These are phyloP conservation scores for Jaenimonas drosophilae DNA, from an alignment of 208 protist genomes.

Conservation along the genomic window DNA sequence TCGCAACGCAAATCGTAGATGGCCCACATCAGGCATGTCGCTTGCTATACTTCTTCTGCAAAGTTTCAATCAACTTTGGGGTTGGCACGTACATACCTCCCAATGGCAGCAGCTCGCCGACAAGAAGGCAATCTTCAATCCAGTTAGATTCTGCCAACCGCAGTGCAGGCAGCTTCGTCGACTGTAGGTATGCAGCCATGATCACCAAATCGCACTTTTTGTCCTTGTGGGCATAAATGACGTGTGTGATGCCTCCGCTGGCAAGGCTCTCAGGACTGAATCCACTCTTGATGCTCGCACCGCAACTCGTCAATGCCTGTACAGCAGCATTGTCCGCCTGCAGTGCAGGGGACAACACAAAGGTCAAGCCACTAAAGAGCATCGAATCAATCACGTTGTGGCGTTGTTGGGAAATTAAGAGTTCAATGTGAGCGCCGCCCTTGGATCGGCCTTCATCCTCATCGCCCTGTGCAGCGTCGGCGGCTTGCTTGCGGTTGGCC, in stretches of 20 bases:
- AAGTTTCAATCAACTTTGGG: conserved; percentile 66
- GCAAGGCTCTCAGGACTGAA: conserved; percentile 26
- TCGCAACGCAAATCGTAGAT: too few relatives aligned
- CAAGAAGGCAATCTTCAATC: conserved; percentile 78
- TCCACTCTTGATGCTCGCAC: conserved; percentile 29
- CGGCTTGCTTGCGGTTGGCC: conserved; percentile 10
- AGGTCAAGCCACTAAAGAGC: conserved; percentile 65
- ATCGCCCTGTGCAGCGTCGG: conserved; percentile 39
- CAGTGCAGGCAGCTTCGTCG: conserved; percentile 41
- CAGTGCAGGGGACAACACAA: conserved; percentile 51
- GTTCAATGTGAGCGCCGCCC: conserved; percentile 34
- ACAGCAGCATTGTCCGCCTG: conserved; percentile 14
- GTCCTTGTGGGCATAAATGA: conserved; percentile 68
- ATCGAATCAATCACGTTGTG: conserved; percentile 56
- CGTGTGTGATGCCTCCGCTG: conserved; percentile 51
- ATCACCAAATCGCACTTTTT: conserved; percentile 73
- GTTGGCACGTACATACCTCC: conserved; percentile 70
- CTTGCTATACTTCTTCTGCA: conserved; percentile 67
- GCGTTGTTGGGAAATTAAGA: conserved; percentile 46
- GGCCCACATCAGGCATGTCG: too few relatives aligned
- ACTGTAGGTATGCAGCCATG: conserved; percentile 28
- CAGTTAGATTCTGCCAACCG: conserved; percentile 59
- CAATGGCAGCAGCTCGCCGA: conserved; percentile 63
- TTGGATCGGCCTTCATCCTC: conserved; percentile 22
- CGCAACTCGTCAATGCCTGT: conserved; percentile 43